phyloP scores from a whole-genome alignment of 108 stramenopile species.

The Cyclotella distinguenda region DNA sequence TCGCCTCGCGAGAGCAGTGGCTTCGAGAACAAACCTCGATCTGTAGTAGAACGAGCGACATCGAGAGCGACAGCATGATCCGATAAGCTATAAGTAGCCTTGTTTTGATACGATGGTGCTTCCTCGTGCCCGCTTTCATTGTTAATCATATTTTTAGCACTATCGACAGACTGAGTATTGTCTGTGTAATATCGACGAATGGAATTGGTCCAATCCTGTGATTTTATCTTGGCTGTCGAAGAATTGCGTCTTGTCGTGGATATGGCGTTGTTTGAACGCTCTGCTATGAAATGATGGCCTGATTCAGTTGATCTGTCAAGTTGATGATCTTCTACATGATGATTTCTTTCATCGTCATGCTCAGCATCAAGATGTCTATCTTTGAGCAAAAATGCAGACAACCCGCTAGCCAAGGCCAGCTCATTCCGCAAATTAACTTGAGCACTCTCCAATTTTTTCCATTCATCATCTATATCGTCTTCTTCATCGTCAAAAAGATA shows the following conservation, averaged over 20 bases:
- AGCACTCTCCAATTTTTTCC: conserved; percentile 28
- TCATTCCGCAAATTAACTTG: conserved; percentile 40
- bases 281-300: too few species aligned
- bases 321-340: neutral
- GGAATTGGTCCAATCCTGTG: too few species aligned
- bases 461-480: conserved; percentile 41
- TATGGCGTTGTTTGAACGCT: too few species aligned
- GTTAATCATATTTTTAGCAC: neutral
- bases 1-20: conserved; percentile 40
- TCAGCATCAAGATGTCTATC: conserved; percentile 52
- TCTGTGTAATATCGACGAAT: neutral
- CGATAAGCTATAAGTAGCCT: conserved; percentile 24
- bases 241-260: too few species aligned
- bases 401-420: conserved; percentile 37
- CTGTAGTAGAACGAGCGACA: conserved; percentile 17
- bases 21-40: conserved; percentile 24
- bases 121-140: neutral
- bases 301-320: neutral
- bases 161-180: neutral
- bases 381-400: conserved; percentile 19
- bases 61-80: conserved; percentile 38
- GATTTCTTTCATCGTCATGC: conserved; percentile 20
- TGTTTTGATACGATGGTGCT: conserved; percentile 1
- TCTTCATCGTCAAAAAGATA: conserved; percentile 11
- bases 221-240: too few species aligned